Percentiles rank a stretch among this genome's conserved stretches.
Conservation (phyloP, 2,329 filamentous ascomycete species). For the Tolypocladium pustulatum region DNA sequence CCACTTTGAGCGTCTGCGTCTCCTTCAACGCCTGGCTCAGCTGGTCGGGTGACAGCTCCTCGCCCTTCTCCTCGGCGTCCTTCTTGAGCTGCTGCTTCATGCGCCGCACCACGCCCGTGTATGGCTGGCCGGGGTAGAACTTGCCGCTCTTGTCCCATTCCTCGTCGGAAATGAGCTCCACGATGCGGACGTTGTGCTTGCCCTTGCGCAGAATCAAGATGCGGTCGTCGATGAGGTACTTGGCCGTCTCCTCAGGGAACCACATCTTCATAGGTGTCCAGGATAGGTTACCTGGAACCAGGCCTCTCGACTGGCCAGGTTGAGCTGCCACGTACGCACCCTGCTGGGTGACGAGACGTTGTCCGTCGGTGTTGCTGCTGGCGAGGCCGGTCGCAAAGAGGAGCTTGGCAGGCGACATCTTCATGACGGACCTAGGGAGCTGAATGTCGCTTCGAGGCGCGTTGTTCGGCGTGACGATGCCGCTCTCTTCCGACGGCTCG, state of each 20-base stretch:
- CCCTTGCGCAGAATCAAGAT: constrained; percentile 52
- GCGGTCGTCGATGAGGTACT: constrained; percentile 49
- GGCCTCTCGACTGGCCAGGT: constrained; percentile 30
- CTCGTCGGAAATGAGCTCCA: constrained; percentile 48
- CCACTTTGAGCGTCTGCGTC: constrained; percentile 17
- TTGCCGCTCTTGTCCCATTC: constrained; percentile 38
- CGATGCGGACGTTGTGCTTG: constrained; percentile 52
- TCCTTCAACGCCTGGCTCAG: constrained; percentile 17
- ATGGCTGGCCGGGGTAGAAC: constrained; percentile 43
- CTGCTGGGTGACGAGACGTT: constrained; percentile 42
- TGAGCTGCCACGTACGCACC: constrained; percentile 52
- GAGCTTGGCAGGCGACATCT: constrained; percentile 46
- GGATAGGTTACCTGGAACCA: constrained; percentile 39
- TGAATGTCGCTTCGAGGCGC: constrained; percentile 43
- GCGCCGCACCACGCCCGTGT: constrained; percentile 35
- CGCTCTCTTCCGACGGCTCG: constrained; percentile 16
- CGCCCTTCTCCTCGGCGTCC: constrained; percentile 21
- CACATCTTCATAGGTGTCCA: constrained; percentile 54
- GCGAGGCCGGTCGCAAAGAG: constrained; percentile 50
- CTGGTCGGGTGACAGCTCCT: constrained; percentile 14
- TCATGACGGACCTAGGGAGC: constrained; percentile 47
- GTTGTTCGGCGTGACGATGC: constrained; percentile 32
- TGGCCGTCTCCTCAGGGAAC: constrained; percentile 44
- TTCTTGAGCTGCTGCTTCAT: constrained; percentile 27
- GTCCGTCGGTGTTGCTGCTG: constrained; percentile 43